Base-by-base conservation (phyloP, 2,329 filamentous ascomycete genomes). In the Aspergillus sp. region DNA sequence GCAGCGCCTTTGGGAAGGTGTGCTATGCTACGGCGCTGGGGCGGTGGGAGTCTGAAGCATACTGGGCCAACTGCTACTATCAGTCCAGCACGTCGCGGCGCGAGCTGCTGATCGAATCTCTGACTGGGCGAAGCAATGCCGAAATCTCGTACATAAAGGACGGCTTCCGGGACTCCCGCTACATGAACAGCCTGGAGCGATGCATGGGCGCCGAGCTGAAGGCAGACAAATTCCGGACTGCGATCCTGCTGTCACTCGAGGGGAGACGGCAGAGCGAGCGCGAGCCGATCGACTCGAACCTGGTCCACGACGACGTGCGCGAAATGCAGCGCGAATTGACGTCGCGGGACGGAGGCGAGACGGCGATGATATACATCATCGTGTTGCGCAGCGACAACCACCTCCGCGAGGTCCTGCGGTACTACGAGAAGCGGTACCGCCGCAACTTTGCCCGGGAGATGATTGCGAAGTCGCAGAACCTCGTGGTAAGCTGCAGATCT, bases 1-100 rank as follows among this genome's bases (percentile, higher is more conserved):
- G 76, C 46, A 52, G 47, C 16, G 42, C 53, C 19, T 79, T 96
- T 44, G 89, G 88, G 63, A 96, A 96, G 62, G 82, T 83, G 5
- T 86, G 82, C 51, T 95, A 96, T 57, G 78, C 88, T 3, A 88
- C 85, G 2, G 86, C 89, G 0, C 73, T 96, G 0, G 91, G 91
- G 7, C 74, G 74, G 32, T 96, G 86, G 80, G 91, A 95, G 63
- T 81, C 79, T 46, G 91, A 98, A 58, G 85, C 86, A 0, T 94
- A 94, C 68, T 98, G 91, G 88, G 86, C 89, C 38, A 96, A 95
- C 58, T 94, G 86, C 60, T 96, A 86, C 80, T 96, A 95, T 63
- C 89, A 95, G 54, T 80, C 80, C 24, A 82, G 89, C 58, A 83
- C 80, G 49, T 84, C 80, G 5, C 74, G 86, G 2, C 77, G 88